Conservation (phyloP, 495 filamentous ascomycete genomes). For the Mytilinidion resinicola region DNA sequence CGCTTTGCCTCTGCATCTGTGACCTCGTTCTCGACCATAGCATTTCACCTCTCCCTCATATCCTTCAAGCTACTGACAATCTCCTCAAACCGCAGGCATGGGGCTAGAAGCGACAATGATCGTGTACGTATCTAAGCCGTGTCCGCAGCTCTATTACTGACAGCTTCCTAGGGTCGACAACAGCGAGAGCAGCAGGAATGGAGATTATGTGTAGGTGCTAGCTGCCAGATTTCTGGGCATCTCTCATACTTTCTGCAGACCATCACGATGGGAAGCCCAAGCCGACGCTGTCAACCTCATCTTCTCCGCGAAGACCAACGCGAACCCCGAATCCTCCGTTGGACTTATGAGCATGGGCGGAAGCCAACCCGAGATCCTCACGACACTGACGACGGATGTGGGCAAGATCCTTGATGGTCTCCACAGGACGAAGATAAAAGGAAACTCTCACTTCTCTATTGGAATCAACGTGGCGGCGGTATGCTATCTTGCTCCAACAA, state of each 20-base stretch:
- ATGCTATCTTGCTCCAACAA: conserved; percentile 37
- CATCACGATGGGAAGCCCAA: conserved; percentile 92
- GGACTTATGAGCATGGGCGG: conserved; percentile 99
- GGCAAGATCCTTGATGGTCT: conserved; percentile 91
- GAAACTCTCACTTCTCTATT: conserved; percentile 76
- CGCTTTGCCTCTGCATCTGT: not conserved
- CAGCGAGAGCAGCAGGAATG: conserved; percentile 94
- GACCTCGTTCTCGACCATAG: not conserved
- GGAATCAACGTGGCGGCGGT: conserved; percentile 92
- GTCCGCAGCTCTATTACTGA: conserved; percentile 19
- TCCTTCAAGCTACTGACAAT: not conserved
- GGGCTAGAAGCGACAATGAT: conserved; percentile 70
- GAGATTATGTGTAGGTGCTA: conserved; percentile 70
- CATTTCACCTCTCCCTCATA: not conserved
- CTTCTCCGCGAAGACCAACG: conserved; percentile 87
- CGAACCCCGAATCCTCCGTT: conserved; percentile 92
- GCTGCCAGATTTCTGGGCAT: not conserved
- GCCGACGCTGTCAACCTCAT: conserved; percentile 89
- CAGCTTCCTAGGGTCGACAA: conserved; percentile 72
- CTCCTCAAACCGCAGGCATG: conserved; percentile 43
- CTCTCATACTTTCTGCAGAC: conserved; percentile 41
- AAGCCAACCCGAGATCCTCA: conserved; percentile 90
- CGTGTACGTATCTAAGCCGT: conserved; percentile 46
- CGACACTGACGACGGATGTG: conserved; percentile 89
- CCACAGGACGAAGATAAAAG: conserved; percentile 89